Base-by-base conservation (phyloP, 768 basidiomycete species). In the Hydnomerulius pinastri region DNA sequence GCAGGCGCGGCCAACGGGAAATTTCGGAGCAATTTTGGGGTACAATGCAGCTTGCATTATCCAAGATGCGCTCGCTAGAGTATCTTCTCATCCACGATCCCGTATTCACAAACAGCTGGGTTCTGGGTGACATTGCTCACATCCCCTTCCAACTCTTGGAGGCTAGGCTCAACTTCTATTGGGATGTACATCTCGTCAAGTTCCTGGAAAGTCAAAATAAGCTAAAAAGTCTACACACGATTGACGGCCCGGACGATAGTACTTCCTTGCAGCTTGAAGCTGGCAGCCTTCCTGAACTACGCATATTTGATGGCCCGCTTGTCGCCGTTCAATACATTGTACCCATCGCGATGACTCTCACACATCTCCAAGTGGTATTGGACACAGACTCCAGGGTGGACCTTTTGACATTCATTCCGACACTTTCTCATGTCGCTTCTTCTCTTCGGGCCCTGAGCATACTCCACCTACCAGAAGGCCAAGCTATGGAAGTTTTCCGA, bases 121-220 rank as follows among this genome's bases (percentile, higher is more conserved):
- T 83, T 17, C 61, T 83, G 51, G 63, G 74, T 55, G 66, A 72
- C 38, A 60, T 67, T 2, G 55, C 69, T 2, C 61, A 70, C 41
- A 68, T 67, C 29, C 68, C 61, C 13, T 83, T 82, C 66, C 75
- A 75, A 46, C 73, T 84, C 20, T 66, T 61, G 39, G 79, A 83
- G 38, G 73, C 76, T 4, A 73, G 69, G 21, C 60, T 84, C n/a
- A 69, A 71, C 38, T 71, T 82, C 42, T 55, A 65, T 6, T 85
- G 82, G 80, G 79, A 81, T 55, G 37, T 51, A 0, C 60, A 74
- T 40, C 46, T 78, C 8, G 72, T 75, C 46, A 65, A 67, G 13
- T 86, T 85, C 63, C 66, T 85, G 24, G 67, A 75, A 47, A 63
- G 61, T 43, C 81, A 84, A 59, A 62, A 59, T 11, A 66, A 71